Evolutionary conservation across 306 rosid species (phyloP).

Genomic region (Canavalia ensiformis): DNA sequence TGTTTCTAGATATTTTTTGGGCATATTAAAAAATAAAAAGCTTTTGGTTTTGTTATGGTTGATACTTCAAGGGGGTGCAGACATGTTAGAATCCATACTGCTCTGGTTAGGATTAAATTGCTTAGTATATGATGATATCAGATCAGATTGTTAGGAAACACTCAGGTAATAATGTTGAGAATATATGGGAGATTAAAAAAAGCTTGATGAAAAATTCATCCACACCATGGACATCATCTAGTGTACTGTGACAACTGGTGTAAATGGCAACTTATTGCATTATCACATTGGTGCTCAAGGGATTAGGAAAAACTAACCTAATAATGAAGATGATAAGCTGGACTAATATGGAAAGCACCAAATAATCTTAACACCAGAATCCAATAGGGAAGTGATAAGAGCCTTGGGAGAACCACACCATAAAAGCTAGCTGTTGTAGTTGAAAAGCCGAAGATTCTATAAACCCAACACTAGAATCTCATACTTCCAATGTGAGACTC

Average conservation of each 20-base stretch:
- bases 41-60: no score
- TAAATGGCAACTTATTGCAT: constrained; percentile 1
- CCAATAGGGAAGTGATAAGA: not conserved
- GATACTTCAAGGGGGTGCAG: no score
- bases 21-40: no score
- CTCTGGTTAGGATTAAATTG: constrained; percentile 1
- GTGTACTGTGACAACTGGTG: not conserved
- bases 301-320: not conserved
- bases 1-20: no score
- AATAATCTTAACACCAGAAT: not conserved
- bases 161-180: not conserved
- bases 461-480: no score
- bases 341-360: not conserved
- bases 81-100: no score
- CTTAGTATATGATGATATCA: not conserved
- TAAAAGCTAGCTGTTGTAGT: no score
- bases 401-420: no score
- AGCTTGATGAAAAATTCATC: not conserved
- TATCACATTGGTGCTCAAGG: not conserved
- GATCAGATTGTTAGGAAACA: not conserved
- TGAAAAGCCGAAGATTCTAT: no score
- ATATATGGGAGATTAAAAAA: not conserved
- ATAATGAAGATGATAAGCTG: not conserved
- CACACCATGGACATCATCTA: not conserved
- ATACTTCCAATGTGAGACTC: no score